Conservation (phyloP, 2,329 filamentous ascomycete species). For the Pseudogymnoascus sp. region DNA sequence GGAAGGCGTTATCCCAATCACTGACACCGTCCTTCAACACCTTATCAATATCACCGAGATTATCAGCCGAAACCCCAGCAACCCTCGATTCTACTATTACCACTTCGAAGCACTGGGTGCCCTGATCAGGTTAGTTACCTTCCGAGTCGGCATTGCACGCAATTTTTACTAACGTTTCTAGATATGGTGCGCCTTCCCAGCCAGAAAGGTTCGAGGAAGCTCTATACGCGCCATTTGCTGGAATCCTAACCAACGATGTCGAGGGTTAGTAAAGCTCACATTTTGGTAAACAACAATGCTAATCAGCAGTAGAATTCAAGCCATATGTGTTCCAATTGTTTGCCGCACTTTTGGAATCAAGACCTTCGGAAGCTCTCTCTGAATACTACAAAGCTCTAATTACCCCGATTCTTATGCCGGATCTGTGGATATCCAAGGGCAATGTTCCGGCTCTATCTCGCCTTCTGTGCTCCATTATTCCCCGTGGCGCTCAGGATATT, state of each 20-base stretch:
- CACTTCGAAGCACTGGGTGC: slow-evolving; percentile 93
- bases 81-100: slow-evolving; percentile 97
- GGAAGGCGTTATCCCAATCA: slow-evolving; percentile 65
- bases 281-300: slow-evolving; percentile 19
- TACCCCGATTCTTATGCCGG: slow-evolving; percentile 67
- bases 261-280: slow-evolving; percentile 45
- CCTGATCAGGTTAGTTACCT: slow-evolving; percentile 54
- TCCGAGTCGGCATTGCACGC: not conserved
- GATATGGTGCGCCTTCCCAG: slow-evolving; percentile 59
- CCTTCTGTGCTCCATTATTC: slow-evolving; percentile 74
- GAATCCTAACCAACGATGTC: slow-evolving; percentile 72
- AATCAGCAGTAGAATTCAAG: slow-evolving; percentile 63
- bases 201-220: slow-evolving; percentile 68
- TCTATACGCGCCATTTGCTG: slow-evolving; percentile 76
- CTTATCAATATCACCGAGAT: slow-evolving; percentile 84
- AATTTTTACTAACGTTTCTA: slow-evolving; percentile 19
- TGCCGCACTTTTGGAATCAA: slow-evolving; percentile 79
- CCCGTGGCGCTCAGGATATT: slow-evolving; percentile 65
- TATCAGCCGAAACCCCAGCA: slow-evolving; percentile 91
- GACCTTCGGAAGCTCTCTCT: slow-evolving; percentile 69
- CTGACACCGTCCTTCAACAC: slow-evolving; percentile 72
- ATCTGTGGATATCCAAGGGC: slow-evolving; percentile 83
- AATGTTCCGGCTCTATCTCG: slow-evolving; percentile 89
- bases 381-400: slow-evolving; percentile 75
- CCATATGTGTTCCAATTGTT: slow-evolving; percentile 96